Percentiles rank a stretch among this genome's conserved stretches.
Evolutionary conservation across 257 asterid species (phyloP).

Genomic region (Fraxinus americana): DNA sequence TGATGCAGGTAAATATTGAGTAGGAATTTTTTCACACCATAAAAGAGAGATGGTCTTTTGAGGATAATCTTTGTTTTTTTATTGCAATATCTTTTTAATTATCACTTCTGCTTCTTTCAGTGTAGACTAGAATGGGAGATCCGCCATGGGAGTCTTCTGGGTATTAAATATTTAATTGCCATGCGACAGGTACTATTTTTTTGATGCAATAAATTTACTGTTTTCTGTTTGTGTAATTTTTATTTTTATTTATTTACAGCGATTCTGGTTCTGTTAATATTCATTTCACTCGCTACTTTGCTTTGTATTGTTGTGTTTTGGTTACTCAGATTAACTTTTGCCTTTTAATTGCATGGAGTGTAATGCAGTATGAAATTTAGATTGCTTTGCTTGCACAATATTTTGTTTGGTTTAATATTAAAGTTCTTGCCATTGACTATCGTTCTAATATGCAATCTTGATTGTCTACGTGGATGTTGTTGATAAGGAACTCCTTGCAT

Average conservation of each 20-base stretch:
- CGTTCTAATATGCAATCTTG: neutral
- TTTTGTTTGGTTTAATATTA: conserved; percentile 5
- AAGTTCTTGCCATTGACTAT: neutral
- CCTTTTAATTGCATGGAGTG: too few relatives aligned
- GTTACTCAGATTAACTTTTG: neutral
- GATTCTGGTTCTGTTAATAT: conserved; percentile 8
- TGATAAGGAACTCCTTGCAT: neutral
- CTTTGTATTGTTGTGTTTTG: neutral
- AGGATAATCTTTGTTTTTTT: conserved; percentile 16
- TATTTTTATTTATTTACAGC: neutral
- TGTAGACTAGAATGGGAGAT: conserved; percentile 99
- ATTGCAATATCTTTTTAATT: conserved; percentile 43
- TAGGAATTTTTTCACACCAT: conserved; percentile 14
- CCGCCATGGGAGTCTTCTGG: conserved; percentile 98
- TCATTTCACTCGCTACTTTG: neutral
- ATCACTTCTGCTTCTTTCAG: conserved; percentile 70
- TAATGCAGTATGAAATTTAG: too few relatives aligned
- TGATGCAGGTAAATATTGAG: conserved; percentile 84
- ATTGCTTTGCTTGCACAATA: conserved; percentile 3
- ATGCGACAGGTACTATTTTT: conserved; percentile 80
- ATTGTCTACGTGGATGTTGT: neutral
- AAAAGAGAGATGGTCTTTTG: neutral
- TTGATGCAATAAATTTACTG: neutral
- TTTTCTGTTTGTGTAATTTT: conserved; percentile 11
- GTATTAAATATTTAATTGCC: conserved; percentile 91